These are phyloP conservation scores for Globisporangium spiculum DNA, from an alignment of 352 stramenopile genomes.

Conservation along the genomic window DNA sequence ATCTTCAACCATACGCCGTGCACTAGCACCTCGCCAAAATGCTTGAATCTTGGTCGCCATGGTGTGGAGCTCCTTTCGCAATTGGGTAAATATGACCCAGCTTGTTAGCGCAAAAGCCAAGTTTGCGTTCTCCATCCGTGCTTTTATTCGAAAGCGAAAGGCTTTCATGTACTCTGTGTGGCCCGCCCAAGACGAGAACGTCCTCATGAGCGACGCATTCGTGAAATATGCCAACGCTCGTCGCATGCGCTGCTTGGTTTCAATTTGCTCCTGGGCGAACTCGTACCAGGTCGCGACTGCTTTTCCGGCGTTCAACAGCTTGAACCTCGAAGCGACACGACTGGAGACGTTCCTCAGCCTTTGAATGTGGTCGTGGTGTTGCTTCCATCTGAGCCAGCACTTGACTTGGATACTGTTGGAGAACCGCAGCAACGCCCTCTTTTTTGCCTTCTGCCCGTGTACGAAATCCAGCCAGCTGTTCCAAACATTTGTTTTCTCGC, in stretches of 20 bases:
- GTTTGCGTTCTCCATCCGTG: slow-evolving; percentile 48
- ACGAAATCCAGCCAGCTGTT: slow-evolving; percentile 61
- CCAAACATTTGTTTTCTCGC: slow-evolving; percentile 53
- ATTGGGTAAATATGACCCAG: slow-evolving; percentile 42
- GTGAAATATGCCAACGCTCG: slow-evolving; percentile 65
- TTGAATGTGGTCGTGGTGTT: slow-evolving; percentile 36
- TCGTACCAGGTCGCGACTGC: slow-evolving; percentile 71
- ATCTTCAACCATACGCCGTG: slow-evolving; percentile 52
- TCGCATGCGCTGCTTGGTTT: slow-evolving; percentile 39
- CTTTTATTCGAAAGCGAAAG: slow-evolving; percentile 41
- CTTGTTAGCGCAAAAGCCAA: slow-evolving; percentile 45
- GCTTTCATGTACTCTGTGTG: slow-evolving; percentile 38
- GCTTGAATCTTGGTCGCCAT: slow-evolving; percentile 47
- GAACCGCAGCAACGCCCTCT: slow-evolving; percentile 57
- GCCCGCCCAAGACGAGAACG: slow-evolving; percentile 50
- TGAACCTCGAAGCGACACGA: slow-evolving; percentile 40
- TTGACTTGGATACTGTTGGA: slow-evolving; percentile 57
- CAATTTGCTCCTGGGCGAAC: slow-evolving; percentile 52
- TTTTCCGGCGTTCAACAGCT: slow-evolving; percentile 32
- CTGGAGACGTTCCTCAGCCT: slow-evolving; percentile 39
- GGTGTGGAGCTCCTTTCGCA: slow-evolving; percentile 29
- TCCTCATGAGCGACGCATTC: slow-evolving; percentile 52
- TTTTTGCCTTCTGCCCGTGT: slow-evolving; percentile 44
- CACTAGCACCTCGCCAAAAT: slow-evolving; percentile 55
- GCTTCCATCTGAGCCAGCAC: slow-evolving; percentile 62